Percentiles rank a stretch among this genome's conserved stretches.
phyloP scores from a whole-genome alignment of 768 basidiomycete genomes.

The Tricholoma terreum region DNA sequence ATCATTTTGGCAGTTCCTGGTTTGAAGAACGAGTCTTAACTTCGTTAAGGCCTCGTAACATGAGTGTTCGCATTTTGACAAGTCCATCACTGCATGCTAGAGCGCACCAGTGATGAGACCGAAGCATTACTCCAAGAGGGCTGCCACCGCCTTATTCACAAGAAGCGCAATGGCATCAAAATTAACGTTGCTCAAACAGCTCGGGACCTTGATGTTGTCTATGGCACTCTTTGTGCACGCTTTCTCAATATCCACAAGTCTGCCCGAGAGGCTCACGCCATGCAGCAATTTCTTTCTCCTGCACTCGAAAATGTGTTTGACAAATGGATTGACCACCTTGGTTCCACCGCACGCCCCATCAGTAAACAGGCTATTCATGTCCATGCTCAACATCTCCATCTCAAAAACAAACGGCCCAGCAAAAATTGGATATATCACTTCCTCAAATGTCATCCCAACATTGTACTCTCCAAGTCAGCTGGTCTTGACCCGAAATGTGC shows the following conservation, averaged over 20 bases:
- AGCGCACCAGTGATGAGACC: neutral
- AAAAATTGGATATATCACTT: conserved; percentile 18
- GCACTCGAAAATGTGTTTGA: neutral
- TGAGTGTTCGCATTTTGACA: no score
- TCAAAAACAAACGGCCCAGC: neutral
- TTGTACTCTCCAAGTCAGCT: conserved; percentile 21
- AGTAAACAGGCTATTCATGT: neutral
- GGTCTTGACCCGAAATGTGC: conserved; percentile 33
- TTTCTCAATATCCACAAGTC: neutral
- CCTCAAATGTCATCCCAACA: conserved; percentile 18
- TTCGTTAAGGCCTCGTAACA: no score
- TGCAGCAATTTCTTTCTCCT: conserved; percentile 1
- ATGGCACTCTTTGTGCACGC: neutral
- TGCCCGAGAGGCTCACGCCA: neutral
- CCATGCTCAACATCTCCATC: neutral
- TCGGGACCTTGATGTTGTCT: neutral
- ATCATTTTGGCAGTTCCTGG: no score
- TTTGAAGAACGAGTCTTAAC: no score
- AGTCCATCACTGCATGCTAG: neutral
- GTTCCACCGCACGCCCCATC: neutral
- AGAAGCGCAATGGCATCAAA: neutral
- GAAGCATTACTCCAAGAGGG: neutral
- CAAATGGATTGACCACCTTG: conserved; percentile 6
- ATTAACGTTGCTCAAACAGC: neutral
- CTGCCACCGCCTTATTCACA: neutral